A percentile compares a stretch with the other conserved stretches of the same genome.
Conservation (phyloP, 1,139 yeast genomes). For the Pichia sp. region DNA sequence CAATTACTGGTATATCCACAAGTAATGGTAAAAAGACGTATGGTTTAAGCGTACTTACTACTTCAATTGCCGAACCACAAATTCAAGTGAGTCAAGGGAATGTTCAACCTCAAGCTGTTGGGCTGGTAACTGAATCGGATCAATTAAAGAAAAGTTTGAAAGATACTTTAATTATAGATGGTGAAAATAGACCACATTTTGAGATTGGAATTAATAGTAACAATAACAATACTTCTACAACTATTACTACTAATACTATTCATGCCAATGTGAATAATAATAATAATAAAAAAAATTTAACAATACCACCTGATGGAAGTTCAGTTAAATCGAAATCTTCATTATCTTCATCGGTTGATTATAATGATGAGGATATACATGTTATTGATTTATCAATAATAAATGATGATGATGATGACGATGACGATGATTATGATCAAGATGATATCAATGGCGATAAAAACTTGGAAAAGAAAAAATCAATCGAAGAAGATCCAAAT, state of each 20-base stretch:
- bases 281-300: no score
- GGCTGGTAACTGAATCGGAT: neutral
- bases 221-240: neutral
- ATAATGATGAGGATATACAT: constrained; percentile 12
- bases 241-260: no score
- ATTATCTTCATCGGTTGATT: neutral
- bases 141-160: constrained; percentile 15
- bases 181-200: neutral
- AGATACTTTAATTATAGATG: constrained; percentile 9
- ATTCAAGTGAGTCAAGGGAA: constrained; percentile 9
- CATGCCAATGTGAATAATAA: no score
- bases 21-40: constrained; percentile 7
- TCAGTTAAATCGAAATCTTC: neutral
- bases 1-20: neutral
- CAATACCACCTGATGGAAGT: no score
- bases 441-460: constrained; percentile 12
- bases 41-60: constrained; percentile 17
- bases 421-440: constrained; percentile 19
- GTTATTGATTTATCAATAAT: constrained; percentile 17
- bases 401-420: constrained; percentile 16
- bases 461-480: constrained; percentile 20
- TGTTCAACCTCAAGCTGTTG: constrained; percentile 10
- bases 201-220: neutral
- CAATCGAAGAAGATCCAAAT: constrained; percentile 55
- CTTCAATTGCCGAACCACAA: constrained; percentile 12